Percentiles rank a stretch among this genome's conserved stretches.
Conservation (phyloP, 1,284 basidiomycete genomes). For the Vanrija sp. region DNA sequence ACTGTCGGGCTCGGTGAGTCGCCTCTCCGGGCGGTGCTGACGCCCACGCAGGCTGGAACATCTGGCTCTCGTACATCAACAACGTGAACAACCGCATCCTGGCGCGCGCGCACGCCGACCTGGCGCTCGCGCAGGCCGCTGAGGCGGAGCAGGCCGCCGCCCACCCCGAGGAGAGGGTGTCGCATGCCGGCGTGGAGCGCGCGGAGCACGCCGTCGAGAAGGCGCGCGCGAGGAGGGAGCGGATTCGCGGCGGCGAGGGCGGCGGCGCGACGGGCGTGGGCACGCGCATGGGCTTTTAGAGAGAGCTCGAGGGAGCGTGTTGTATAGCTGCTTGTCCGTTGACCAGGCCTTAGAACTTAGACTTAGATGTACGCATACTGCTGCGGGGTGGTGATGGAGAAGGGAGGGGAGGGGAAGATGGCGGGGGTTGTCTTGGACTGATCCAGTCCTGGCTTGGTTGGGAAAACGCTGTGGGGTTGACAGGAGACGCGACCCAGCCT, state of each 20-base stretch:
- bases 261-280: slow-evolving; percentile 36
- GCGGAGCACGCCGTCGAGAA: background rate
- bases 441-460: too few relatives aligned
- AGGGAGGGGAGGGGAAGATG: too few relatives aligned
- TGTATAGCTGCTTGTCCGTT: too few relatives aligned
- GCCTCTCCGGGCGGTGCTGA: background rate
- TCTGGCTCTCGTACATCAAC: slow-evolving; percentile 37
- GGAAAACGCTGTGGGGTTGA: too few relatives aligned
- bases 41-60: slow-evolving; percentile 58
- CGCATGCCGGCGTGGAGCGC: background rate
- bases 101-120: slow-evolving; percentile 12
- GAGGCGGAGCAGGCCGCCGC: background rate
- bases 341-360: too few relatives aligned
- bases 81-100: slow-evolving; percentile 34
- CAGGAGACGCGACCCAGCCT: too few relatives aligned
- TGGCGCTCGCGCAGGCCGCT: slow-evolving; percentile 14
- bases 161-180: background rate
- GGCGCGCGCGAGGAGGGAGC: slow-evolving; percentile 10
- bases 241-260: slow-evolving; percentile 21
- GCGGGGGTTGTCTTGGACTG: too few relatives aligned
- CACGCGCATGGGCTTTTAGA: slow-evolving; percentile 28
- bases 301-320: too few relatives aligned
- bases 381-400: too few relatives aligned
- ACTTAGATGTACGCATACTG: too few relatives aligned
- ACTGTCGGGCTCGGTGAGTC: slow-evolving; percentile 66